These are phyloP conservation scores for Clonostachys sp. DNA, from an alignment of 2,329 filamentous ascomycete species.

Conservation along the genomic window DNA sequence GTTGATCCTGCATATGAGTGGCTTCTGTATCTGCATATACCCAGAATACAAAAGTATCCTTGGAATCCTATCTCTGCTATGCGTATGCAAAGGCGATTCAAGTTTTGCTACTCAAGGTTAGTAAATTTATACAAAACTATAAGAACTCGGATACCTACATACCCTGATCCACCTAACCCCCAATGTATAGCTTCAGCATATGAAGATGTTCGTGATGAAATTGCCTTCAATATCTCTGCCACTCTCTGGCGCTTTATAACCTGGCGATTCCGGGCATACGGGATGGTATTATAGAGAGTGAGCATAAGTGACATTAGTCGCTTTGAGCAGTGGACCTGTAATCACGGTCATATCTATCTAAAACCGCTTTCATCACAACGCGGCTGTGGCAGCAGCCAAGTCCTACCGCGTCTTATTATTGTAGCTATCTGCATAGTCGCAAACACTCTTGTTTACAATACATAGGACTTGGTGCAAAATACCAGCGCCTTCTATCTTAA, in stretches of 20 bases:
- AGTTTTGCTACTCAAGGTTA: conserved; percentile 18
- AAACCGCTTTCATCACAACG: conserved; percentile 14
- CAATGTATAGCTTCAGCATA: conserved; percentile 13
- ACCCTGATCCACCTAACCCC: conserved; percentile 19
- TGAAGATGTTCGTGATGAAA: conserved; percentile 7
- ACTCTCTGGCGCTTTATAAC: conserved; percentile 10
- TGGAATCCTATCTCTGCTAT: conserved; percentile 11
- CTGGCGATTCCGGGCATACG: conserved; percentile 15
- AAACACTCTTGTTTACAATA: conserved; percentile 30
- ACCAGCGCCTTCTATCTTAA: conserved; percentile 26
- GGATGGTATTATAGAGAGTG: conserved; percentile 1
- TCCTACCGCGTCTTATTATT: conserved; percentile 23
- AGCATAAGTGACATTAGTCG: no score
- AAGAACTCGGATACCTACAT: conserved; percentile 6
- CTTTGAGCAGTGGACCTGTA: no score
- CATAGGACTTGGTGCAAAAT: conserved; percentile 23
- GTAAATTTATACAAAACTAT: neutral
- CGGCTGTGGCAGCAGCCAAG: conserved; percentile 30
- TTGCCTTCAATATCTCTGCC: conserved; percentile 7
- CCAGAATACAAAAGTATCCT: conserved; percentile 23
- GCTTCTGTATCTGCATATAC: conserved; percentile 21
- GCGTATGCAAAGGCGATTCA: conserved; percentile 27
- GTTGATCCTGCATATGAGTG: conserved; percentile 20
- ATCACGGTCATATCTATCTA: neutral
- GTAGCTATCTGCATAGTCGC: conserved; percentile 19